phyloP scores from a whole-genome alignment of 2,329 filamentous ascomycete species.

The Alternaria brassicae region DNA sequence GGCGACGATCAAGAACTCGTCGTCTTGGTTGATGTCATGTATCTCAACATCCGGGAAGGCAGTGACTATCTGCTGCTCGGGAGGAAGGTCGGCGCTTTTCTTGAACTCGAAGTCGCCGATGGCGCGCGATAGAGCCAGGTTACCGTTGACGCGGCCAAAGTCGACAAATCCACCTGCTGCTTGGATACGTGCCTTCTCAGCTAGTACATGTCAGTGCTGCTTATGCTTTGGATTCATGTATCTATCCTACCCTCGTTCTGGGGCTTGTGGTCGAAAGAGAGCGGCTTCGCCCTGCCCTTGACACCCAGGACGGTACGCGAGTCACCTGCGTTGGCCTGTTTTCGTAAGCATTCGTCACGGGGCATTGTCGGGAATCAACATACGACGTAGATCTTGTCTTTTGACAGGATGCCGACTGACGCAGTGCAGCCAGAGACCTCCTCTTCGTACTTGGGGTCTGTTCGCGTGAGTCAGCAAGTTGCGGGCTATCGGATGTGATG shows the following conservation, averaged over 20 bases:
- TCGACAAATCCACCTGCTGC: conserved; percentile 97
- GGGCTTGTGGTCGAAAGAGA: conserved; percentile 99
- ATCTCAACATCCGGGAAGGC: conserved; percentile 93
- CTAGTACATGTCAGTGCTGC: conserved; percentile 57
- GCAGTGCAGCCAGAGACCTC: conserved; percentile 98
- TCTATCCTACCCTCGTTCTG: conserved; percentile 82
- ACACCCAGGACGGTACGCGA: conserved; percentile 94
- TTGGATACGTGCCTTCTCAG: conserved; percentile 93
- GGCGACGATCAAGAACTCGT: conserved; percentile 74
- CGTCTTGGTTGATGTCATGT: conserved; percentile 89
- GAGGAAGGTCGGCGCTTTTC: conserved; percentile 94
- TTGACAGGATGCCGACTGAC: conserved; percentile 86
- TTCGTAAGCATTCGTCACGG: conserved; percentile 22
- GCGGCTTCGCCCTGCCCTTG: conserved; percentile 94
- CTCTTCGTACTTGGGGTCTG: conserved; percentile 96
- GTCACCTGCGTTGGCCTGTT: conserved; percentile 93
- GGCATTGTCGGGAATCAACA: conserved; percentile 53
- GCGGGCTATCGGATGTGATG: conserved; percentile 9
- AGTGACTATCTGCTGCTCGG: conserved; percentile 98
- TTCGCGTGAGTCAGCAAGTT: conserved; percentile 36
- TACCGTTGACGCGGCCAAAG: conserved; percentile 97
- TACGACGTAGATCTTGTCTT: conserved; percentile 94
- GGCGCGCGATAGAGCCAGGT: conserved; percentile 92
- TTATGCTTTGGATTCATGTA: neutral
- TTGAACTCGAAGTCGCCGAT: conserved; percentile 99